A percentile compares a stretch with the other conserved stretches of the same genome.
phyloP scores from a whole-genome alignment of 495 filamentous ascomycete species.

The Aspergillus cavernicola region DNA sequence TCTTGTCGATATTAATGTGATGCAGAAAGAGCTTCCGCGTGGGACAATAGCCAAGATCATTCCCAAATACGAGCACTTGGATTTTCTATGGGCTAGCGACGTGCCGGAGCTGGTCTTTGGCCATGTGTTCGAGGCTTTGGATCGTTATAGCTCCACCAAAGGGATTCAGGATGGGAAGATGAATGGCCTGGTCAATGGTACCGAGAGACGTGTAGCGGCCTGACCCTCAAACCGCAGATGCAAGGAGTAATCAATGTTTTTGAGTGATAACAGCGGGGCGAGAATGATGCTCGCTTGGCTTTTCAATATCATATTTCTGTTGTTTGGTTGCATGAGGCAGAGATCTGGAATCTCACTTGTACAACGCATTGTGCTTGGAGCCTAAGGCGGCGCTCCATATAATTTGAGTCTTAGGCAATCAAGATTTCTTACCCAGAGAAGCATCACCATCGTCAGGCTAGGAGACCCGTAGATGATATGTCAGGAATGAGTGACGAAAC shows the following conservation, averaged over 20 bases:
- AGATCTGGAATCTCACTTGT: neutral
- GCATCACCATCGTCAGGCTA: neutral
- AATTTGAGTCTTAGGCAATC: neutral
- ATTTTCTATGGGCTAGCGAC: constrained; percentile 93
- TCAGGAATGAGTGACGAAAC: neutral
- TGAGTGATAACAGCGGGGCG: constrained; percentile 1
- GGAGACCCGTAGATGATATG: neutral
- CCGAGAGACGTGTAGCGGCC: constrained; percentile 10
- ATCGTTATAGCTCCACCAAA: constrained; percentile 46
- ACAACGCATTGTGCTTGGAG: constrained; percentile 1
- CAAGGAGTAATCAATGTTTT: neutral
- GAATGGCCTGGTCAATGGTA: constrained; percentile 8
- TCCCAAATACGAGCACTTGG: constrained; percentile 90
- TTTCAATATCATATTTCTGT: neutral
- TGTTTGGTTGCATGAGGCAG: neutral
- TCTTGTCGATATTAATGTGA: constrained; percentile 88
- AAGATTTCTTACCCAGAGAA: neutral
- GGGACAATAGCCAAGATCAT: constrained; percentile 82
- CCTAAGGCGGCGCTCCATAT: neutral
- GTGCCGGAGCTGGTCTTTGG: constrained; percentile 81
- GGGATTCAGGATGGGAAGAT: neutral
- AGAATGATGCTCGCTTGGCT: neutral
- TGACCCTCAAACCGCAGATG: constrained; percentile 4
- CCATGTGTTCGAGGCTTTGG: constrained; percentile 83
- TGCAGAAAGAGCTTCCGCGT: constrained; percentile 80